Evolutionary conservation across 768 basidiomycete genomes (phyloP).

Genomic region (Tephrocybe sp.): DNA sequence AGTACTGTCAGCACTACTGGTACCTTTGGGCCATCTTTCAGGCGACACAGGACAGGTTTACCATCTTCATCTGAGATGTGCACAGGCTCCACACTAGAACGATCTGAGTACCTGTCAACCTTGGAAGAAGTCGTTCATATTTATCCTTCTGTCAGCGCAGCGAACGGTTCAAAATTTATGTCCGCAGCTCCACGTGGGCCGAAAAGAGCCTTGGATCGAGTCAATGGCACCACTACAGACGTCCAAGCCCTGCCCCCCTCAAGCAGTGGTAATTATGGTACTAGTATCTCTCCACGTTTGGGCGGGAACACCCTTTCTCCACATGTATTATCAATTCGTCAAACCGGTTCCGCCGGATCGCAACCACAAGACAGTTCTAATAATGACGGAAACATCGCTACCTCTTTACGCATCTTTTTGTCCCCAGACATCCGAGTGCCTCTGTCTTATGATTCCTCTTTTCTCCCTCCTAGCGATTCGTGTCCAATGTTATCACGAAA

Average conservation of each 20-base stretch:
- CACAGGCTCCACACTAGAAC: slow-evolving; percentile 3
- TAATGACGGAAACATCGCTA: background rate
- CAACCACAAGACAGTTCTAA: too few species aligned
- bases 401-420: background rate
- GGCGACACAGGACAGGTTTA: slow-evolving; percentile 6
- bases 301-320: too few species aligned
- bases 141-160: background rate
- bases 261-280: too few species aligned
- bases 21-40: slow-evolving; percentile 26
- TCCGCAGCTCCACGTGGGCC: background rate
- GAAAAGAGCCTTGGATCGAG: background rate
- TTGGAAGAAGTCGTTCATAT: background rate
- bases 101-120: slow-evolving; percentile 1
- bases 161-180: background rate
- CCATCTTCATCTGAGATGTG: slow-evolving; percentile 2
- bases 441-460: background rate
- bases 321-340: too few species aligned
- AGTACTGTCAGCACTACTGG: slow-evolving; percentile 19
- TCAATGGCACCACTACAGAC: too few species aligned
- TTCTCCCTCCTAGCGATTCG: slow-evolving; percentile 8
- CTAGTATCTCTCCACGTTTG: too few species aligned
- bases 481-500: background rate
- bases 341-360: too few species aligned
- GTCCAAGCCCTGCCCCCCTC: too few species aligned
- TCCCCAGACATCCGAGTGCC: background rate